phyloP scores from a whole-genome alignment of 148 eudicot genomes.

The Rhododendron molle region DNA sequence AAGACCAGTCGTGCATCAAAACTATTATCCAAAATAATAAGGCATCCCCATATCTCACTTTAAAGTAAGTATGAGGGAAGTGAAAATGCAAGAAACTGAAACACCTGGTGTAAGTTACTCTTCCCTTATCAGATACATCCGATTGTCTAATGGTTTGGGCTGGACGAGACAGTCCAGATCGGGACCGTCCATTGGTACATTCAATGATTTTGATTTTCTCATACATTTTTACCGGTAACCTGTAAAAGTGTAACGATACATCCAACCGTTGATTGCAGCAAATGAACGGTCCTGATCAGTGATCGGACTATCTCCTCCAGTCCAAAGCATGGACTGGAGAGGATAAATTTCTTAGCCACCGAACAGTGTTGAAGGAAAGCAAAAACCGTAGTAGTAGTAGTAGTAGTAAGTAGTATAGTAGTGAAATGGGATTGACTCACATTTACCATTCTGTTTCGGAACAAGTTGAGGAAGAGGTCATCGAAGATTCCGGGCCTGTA shows the following conservation, averaged over 20 bases:
- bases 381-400: background rate
- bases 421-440: slow-evolving; percentile 11
- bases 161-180: too few relatives aligned
- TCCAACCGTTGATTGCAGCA: background rate
- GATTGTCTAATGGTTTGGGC: background rate
- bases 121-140: background rate
- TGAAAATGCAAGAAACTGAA: background rate
- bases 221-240: too few relatives aligned
- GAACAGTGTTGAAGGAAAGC: background rate
- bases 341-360: background rate
- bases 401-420: background rate
- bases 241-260: too few relatives aligned
- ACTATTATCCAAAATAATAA: background rate
- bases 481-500: slow-evolving; percentile 41
- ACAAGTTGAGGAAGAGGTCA: slow-evolving; percentile 32
- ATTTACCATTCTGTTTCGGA: slow-evolving; percentile 49
- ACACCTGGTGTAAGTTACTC: background rate
- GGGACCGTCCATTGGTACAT: too few relatives aligned
- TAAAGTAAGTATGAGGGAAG: background rate
- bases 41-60: background rate
- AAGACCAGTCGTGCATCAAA: background rate
- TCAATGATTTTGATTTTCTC: too few relatives aligned
- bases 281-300: background rate
- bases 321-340: background rate
- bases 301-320: background rate